Percentiles rank a stretch among this genome's conserved stretches.
phyloP scores from a whole-genome alignment of 2,329 filamentous ascomycete genomes.

The Sporothrix euskadiensis region DNA sequence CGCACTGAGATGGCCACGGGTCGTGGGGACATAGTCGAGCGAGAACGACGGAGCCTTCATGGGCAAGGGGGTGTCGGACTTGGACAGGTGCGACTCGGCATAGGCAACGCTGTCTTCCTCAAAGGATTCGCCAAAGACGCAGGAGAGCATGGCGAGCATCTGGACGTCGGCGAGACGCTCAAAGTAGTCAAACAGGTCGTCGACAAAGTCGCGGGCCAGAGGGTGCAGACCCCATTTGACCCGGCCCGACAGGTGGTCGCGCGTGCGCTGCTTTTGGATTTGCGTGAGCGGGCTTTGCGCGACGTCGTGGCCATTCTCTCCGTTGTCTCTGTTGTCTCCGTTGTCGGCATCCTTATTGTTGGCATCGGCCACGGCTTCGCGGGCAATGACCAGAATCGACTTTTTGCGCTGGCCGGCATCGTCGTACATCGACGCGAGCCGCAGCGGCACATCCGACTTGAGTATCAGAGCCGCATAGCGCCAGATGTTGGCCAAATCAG shows the following conservation, averaged over 20 bases:
- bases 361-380: slow-evolving; percentile 55
- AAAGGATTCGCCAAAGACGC: slow-evolving; percentile 65
- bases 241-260: slow-evolving; percentile 51
- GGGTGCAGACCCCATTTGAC: slow-evolving; percentile 70
- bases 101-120: slow-evolving; percentile 62
- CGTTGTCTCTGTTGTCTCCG: neutral
- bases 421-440: slow-evolving; percentile 53
- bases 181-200: slow-evolving; percentile 64
- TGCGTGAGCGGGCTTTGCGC: slow-evolving; percentile 13
- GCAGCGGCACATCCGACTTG: slow-evolving; percentile 71
- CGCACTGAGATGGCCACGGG: slow-evolving; percentile 12
- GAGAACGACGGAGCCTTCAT: slow-evolving; percentile 68
- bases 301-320: neutral
- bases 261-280: neutral
- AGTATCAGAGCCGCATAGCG: slow-evolving; percentile 75
- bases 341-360: slow-evolving; percentile 30
- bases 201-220: slow-evolving; percentile 61
- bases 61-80: slow-evolving; percentile 62
- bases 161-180: slow-evolving; percentile 64
- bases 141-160: slow-evolving; percentile 72
- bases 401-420: slow-evolving; percentile 48
- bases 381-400: slow-evolving; percentile 69
- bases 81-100: slow-evolving; percentile 56
- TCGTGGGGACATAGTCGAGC: slow-evolving; percentile 64
- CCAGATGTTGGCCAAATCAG: slow-evolving; percentile 81